Base-by-base conservation (phyloP, 257 asterid species). In the Jacaranda copaia region DNA sequence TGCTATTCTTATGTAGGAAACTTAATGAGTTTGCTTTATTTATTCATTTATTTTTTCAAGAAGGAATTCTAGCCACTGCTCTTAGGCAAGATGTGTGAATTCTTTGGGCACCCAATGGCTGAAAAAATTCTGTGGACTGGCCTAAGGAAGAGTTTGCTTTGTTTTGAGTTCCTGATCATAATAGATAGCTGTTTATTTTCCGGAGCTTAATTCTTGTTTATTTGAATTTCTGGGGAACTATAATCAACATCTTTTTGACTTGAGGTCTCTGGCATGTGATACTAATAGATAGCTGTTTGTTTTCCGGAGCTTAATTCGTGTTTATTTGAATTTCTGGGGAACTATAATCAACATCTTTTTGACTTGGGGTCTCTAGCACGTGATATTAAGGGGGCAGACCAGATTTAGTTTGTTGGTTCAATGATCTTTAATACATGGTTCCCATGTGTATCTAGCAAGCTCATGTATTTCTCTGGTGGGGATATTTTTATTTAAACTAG, bases 371-470 rank as follows among this genome's bases (percentile, higher is more conserved):
- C 58, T 45, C 42, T 32, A 55, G 42, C 82, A 80, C 39, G 80
- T 84, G 88, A 49, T 46, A 76, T 74, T 72, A 76, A 73, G 53
- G 76, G 81, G 77, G 14, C 82, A 83, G 69, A 19, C 75, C 40
- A 56, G 87, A 83, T 82, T 71, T 9, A 56, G 76, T 79, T 43
- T 49, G 8, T 75, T 1, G 3, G 36, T 58, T 67, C 55, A 51
- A 72, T 55, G 57, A 71, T 49, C 72, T 69, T 80, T 32, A 20
- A 61, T 79, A 15, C 42, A 51, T 65, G 70, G 62, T 51, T 60
- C 74, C n/a, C 74, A 70, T 72, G 74, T 76, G 71, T 75, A 62
- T 83, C 68, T 43, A 69, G 8, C 57, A 52, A 52, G 35, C 43
- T 71, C 16, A 57, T 58, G 39, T 73, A 35, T 1, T 61, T 25